phyloP scores from a whole-genome alignment of 2,329 filamentous ascomycete species.

The Podosphaera aphanis region DNA sequence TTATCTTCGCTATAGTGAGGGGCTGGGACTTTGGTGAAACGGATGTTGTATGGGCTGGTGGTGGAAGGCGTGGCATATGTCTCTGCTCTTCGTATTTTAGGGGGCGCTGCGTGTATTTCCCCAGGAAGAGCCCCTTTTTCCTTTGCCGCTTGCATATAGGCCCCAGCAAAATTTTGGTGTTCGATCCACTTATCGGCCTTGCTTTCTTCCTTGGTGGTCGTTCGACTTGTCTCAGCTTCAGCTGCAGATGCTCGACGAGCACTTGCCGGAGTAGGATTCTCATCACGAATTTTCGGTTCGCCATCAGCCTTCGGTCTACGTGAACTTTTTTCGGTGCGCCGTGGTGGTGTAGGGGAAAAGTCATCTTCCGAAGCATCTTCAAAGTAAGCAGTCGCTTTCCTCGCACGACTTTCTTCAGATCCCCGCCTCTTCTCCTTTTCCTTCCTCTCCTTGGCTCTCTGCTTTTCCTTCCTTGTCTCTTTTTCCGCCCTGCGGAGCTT shows the following conservation, averaged over 20 bases:
- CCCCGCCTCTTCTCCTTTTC: slow-evolving; percentile 20
- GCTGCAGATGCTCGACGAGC: neutral
- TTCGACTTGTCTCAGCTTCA: slow-evolving; percentile 1
- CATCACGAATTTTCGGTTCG: slow-evolving; percentile 7
- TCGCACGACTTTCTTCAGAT: slow-evolving; percentile 13
- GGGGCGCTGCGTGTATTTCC: slow-evolving; percentile 4
- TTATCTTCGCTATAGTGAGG: slow-evolving; percentile 14
- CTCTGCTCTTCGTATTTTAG: slow-evolving; percentile 11
- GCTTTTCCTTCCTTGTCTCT: slow-evolving; percentile 12
- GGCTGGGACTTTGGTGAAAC: slow-evolving; percentile 8
- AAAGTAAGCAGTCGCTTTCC: slow-evolving; percentile 7
- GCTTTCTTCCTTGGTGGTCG: slow-evolving; percentile 5
- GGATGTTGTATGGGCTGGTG: slow-evolving; percentile 8
- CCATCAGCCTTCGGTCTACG: slow-evolving; percentile 8
- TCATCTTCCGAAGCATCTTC: slow-evolving; percentile 10
- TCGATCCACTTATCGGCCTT: slow-evolving; percentile 10
- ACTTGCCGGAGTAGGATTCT: slow-evolving; percentile 3
- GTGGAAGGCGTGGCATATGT: slow-evolving; percentile 10
- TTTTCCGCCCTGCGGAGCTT: slow-evolving; percentile 14
- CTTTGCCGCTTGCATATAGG: slow-evolving; percentile 15
- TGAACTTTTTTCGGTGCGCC: slow-evolving; percentile 9
- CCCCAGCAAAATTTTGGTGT: slow-evolving; percentile 10
- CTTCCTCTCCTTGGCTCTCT: slow-evolving; percentile 14
- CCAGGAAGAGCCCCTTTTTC: slow-evolving; percentile 7
- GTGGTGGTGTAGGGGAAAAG: slow-evolving; percentile 4